phyloP scores from a whole-genome alignment of 306 rosid species.

The Glycyrrhiza uralensis region DNA sequence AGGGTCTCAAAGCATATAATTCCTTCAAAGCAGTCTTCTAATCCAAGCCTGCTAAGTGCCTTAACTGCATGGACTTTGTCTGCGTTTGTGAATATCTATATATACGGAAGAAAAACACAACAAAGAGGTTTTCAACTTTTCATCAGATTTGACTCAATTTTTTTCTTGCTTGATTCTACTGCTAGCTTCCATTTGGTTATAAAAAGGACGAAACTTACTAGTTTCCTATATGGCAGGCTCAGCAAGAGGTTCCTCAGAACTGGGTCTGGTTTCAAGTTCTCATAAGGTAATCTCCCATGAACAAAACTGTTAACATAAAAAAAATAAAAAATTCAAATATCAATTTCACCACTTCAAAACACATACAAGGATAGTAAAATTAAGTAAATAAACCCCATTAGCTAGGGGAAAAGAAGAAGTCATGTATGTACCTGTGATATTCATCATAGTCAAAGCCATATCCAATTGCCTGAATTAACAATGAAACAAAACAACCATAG shows the following conservation, averaged over 20 bases:
- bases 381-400: not conserved
- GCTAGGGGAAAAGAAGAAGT: not conserved
- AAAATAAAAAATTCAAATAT: not conserved
- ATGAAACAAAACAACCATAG: slow-evolving; percentile 1
- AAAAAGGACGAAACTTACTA: slow-evolving; percentile 45
- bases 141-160: not conserved
- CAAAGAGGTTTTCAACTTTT: not conserved
- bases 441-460: slow-evolving; percentile 92
- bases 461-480: slow-evolving; percentile 72
- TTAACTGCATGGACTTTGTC: slow-evolving; percentile 75
- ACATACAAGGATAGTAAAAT: not conserved
- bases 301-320: slow-evolving; percentile 65
- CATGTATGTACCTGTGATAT: slow-evolving; percentile 54
- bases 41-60: slow-evolving; percentile 80
- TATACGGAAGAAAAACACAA: not conserved
- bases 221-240: slow-evolving; percentile 73
- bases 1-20: slow-evolving; percentile 93
- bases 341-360: not conserved
- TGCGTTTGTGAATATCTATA: slow-evolving; percentile 91
- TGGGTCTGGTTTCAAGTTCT: slow-evolving; percentile 79
- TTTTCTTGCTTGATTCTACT: not conserved
- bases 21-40: slow-evolving; percentile 91
- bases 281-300: slow-evolving; percentile 95
- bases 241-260: slow-evolving; percentile 68
- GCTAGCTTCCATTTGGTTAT: not conserved